Percentiles rank a stretch among this genome's conserved stretches.
These are phyloP conservation scores for Ophiostoma ips DNA, from an alignment of 2,329 filamentous ascomycete species.

Conservation along the genomic window DNA sequence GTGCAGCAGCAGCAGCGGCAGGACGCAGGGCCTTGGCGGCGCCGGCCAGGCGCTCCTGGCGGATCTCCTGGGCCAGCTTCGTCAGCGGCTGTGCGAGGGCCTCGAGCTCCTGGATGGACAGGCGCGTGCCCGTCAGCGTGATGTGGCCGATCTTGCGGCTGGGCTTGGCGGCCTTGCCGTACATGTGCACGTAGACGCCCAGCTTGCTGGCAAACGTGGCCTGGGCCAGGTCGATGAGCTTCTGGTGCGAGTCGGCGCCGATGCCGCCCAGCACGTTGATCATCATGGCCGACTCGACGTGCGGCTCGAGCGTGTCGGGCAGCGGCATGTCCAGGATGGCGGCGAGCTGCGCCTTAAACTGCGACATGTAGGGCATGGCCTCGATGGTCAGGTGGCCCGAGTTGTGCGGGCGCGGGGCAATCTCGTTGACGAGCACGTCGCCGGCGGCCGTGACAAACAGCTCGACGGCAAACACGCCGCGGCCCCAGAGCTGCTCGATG, in stretches of 20 bases:
- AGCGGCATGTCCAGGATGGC: slow-evolving; percentile 61
- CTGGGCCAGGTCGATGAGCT: slow-evolving; percentile 33
- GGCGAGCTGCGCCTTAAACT: slow-evolving; percentile 81
- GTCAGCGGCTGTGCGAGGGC: slow-evolving; percentile 53
- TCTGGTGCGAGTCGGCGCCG: slow-evolving; percentile 46
- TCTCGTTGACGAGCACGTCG: slow-evolving; percentile 66
- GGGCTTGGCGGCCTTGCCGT: slow-evolving; percentile 79
- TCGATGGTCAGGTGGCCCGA: slow-evolving; percentile 95
- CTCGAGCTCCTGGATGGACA: slow-evolving; percentile 45
- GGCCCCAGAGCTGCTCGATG: slow-evolving; percentile 66
- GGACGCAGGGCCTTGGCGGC: slow-evolving; percentile 25
- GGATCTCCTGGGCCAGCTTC: slow-evolving; percentile 44
- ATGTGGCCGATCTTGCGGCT: slow-evolving; percentile 93
- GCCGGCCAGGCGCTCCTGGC: slow-evolving; percentile 36
- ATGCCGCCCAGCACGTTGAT: slow-evolving; percentile 66
- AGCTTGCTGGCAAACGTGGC: slow-evolving; percentile 29
- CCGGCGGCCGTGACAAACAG: slow-evolving; percentile 75
- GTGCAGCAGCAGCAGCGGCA: slow-evolving; percentile 1
- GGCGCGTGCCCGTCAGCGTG: slow-evolving; percentile 58
- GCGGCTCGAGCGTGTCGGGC: slow-evolving; percentile 39
- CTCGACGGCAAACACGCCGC: slow-evolving; percentile 92
- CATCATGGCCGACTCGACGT: slow-evolving; percentile 56
- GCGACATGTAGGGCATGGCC: slow-evolving; percentile 69
- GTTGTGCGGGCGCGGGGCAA: slow-evolving; percentile 73
- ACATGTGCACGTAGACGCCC: slow-evolving; percentile 61